These are phyloP conservation scores for Grosmannia serpens DNA, from an alignment of 2,329 filamentous ascomycete genomes.

Conservation along the genomic window DNA sequence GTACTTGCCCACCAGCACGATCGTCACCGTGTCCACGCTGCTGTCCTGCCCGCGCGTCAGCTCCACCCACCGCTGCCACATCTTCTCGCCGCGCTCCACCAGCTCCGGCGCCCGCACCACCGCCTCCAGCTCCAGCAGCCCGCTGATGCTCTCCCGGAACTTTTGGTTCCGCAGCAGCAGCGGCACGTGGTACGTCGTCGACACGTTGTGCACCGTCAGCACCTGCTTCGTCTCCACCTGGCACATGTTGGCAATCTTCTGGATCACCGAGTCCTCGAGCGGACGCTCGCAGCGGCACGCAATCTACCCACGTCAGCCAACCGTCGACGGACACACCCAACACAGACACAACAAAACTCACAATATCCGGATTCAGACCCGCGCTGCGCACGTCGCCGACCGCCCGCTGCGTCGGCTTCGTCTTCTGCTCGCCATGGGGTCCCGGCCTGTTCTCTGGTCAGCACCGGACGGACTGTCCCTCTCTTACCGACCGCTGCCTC, in stretches of 20 bases:
- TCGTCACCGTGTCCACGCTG: constrained; percentile 58
- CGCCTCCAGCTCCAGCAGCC: constrained; percentile 54
- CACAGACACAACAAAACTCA: constrained; percentile 21
- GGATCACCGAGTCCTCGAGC: constrained; percentile 60
- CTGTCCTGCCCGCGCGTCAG: constrained; percentile 36
- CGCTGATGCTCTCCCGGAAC: constrained; percentile 35
- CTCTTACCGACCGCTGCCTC: too few relatives aligned
- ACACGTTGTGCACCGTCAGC: constrained; percentile 78
- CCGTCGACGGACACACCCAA: background rate
- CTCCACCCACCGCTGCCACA: constrained; percentile 64
- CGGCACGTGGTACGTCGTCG: constrained; percentile 88
- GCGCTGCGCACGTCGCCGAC: constrained; percentile 75
- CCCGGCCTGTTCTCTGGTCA: constrained; percentile 10
- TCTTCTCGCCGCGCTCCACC: constrained; percentile 52
- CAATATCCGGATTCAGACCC: constrained; percentile 60
- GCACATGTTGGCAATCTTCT: constrained; percentile 84
- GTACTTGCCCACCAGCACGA: constrained; percentile 91
- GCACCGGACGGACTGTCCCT: background rate
- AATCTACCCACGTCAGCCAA: constrained; percentile 41
- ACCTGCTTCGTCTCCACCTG: constrained; percentile 80
- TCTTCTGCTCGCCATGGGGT: constrained; percentile 65
- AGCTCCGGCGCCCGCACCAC: constrained; percentile 40
- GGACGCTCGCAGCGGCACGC: constrained; percentile 80
- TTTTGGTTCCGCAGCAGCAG: constrained; percentile 79
- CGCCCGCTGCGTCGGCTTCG: constrained; percentile 89